Evolutionary conservation across 495 filamentous ascomycete species (phyloP), one percentile per base, ranked within the genome.

Genomic region (Aspergillus carlsbadensis): DNA sequence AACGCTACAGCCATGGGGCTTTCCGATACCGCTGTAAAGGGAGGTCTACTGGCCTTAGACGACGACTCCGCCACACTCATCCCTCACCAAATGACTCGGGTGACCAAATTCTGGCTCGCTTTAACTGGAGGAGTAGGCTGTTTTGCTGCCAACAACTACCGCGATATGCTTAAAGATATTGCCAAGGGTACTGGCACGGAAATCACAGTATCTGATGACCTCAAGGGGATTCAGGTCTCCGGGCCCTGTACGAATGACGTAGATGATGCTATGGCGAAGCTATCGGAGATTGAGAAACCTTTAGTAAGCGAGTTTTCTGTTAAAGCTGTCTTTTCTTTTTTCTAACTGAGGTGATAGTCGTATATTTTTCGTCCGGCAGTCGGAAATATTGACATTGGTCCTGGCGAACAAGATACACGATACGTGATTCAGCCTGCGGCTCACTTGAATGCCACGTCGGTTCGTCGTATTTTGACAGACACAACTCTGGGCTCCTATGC

Each of bases 231-330:
- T n/a, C 56, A 55, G 24, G 57, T 71, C n/a, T 52, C 59, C 11
- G 68, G 66, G 8, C 56, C 39, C 10, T 54, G 35, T 22, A 36
- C 20, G 13, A 86, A 82, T 29, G 79, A 90, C 44, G 75, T 91
- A 6, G 84, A 92, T 47, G 79, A 80, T 45, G 89, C 90, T 14
- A 73, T 93, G 15, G 75, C 80, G 18, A 82, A 78, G 40, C 81
- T 96, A 35, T 82, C 86, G 51, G 70, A 70, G 8, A 70, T 93
- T 5, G 89, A 95, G 56, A 80, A 73, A 37, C 76, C 63, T 0
- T 47, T 68, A 57, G 65, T 68, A 58, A 46, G 67, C 11, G 10
- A 31, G 15, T 15, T 40, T 2, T 4, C 37, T 29, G 7, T 10
- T 20, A 15, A 8, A 14, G n/a, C 10, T 4, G 35, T n/a, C 10